Evolutionary conservation across 805 yeast genomes (phyloP).

Genomic region (Candida mattraensis): DNA sequence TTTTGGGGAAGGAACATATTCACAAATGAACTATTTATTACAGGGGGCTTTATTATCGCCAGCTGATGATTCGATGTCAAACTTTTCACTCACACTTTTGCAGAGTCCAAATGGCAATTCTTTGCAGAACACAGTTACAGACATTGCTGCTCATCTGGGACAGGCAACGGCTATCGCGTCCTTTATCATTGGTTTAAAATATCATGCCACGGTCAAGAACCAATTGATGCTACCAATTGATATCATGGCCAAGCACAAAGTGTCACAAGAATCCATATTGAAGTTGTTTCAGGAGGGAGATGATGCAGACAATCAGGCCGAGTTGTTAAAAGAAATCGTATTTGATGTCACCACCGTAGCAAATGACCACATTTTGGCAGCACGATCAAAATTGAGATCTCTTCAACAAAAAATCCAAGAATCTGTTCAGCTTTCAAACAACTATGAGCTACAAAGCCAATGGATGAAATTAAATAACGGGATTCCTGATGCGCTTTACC

Average conservation of each 20-base stretch:
- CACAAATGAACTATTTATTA: slow-evolving; percentile 69
- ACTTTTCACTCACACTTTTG: slow-evolving; percentile 42
- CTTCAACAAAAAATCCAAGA: slow-evolving; percentile 39
- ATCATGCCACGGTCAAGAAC: slow-evolving; percentile 51
- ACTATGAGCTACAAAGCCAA: slow-evolving; percentile 5
- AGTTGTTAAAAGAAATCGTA: slow-evolving; percentile 53
- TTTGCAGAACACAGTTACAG: slow-evolving; percentile 41
- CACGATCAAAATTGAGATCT: slow-evolving; percentile 51
- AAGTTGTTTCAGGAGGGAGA: slow-evolving; percentile 44
- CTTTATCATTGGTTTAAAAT: slow-evolving; percentile 57
- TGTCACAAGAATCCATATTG: slow-evolving; percentile 66
- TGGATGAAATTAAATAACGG: slow-evolving; percentile 42
- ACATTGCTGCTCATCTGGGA: slow-evolving; percentile 77
- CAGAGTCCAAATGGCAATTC: slow-evolving; percentile 39
- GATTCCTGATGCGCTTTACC: slow-evolving; percentile 62
- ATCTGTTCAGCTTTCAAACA: slow-evolving; percentile 26
- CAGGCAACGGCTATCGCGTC: slow-evolving; percentile 76
- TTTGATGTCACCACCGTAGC: slow-evolving; percentile 73
- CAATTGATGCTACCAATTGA: slow-evolving; percentile 65
- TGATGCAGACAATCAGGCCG: slow-evolving; percentile 23
- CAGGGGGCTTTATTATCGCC: slow-evolving; percentile 62
- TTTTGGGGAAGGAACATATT: slow-evolving; percentile 76
- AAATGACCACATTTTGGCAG: slow-evolving; percentile 75
- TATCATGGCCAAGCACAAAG: slow-evolving; percentile 46
- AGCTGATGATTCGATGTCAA: slow-evolving; percentile 50